phyloP scores from a whole-genome alignment of 345 rosid genomes.

The Psidium friedrichsthalianum region DNA sequence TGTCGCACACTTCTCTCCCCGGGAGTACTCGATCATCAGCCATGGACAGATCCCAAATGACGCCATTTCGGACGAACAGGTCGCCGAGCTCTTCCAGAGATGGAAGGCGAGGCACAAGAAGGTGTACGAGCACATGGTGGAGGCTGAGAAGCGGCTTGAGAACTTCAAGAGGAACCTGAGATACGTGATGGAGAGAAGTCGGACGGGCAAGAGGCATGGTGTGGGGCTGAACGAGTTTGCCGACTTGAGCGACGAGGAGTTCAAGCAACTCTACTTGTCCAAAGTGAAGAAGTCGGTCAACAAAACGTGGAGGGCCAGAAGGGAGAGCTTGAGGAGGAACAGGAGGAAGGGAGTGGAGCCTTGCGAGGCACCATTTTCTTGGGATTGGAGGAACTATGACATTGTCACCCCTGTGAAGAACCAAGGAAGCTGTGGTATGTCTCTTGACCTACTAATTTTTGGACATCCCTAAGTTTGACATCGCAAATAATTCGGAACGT shows the following conservation, averaged over 20 bases:
- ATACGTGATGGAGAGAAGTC: constrained; percentile 28
- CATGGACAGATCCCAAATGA: background rate
- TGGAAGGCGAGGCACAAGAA: constrained; percentile 43
- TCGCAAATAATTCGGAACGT: background rate
- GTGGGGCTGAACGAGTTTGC: constrained; percentile 63
- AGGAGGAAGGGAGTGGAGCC: constrained; percentile 6
- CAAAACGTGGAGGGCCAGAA: background rate
- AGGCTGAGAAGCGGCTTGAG: constrained; percentile 24
- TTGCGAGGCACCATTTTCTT: constrained; percentile 33
- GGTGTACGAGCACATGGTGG: constrained; percentile 25
- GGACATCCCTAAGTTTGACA: background rate
- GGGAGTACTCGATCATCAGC: constrained; percentile 33
- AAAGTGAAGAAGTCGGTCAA: constrained; percentile 25
- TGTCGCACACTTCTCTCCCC: constrained; percentile 6
- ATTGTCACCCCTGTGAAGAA: constrained; percentile 42
- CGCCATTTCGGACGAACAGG: constrained; percentile 20
- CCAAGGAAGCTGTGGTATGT: constrained; percentile 47
- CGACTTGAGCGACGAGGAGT: constrained; percentile 60
- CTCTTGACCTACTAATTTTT: background rate
- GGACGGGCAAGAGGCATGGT: constrained; percentile 1
- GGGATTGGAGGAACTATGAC: constrained; percentile 58
- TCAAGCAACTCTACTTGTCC: constrained; percentile 22
- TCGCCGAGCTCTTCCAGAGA: constrained; percentile 24
- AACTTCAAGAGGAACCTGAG: constrained; percentile 35
- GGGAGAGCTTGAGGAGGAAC: background rate